phyloP scores from a whole-genome alignment of 345 rosid genomes.

The Salix udensis region DNA sequence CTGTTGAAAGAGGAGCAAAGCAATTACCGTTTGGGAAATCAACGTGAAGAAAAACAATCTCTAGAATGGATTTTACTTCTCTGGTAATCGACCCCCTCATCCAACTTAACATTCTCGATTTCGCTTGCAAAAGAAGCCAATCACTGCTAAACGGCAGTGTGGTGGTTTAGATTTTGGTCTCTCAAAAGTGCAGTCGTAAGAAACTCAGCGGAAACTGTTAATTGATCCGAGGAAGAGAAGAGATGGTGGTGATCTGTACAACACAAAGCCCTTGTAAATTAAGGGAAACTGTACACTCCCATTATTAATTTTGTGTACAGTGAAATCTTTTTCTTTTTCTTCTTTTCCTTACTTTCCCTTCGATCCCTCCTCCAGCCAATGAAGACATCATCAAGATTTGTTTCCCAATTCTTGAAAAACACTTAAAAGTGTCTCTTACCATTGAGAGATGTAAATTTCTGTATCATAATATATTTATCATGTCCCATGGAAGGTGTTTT shows the following conservation, averaged over 20 bases:
- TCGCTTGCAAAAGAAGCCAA: background rate
- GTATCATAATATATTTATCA: background rate
- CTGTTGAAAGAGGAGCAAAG: slow-evolving; percentile 60
- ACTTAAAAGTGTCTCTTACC: background rate
- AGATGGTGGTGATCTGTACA: background rate
- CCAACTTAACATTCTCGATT: background rate
- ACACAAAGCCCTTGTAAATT: slow-evolving; percentile 20
- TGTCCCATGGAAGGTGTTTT: background rate
- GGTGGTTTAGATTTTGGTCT: slow-evolving; percentile 1
- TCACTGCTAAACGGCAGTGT: background rate
- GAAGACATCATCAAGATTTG: background rate
- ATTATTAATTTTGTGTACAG: slow-evolving; percentile 46
- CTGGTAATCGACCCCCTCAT: background rate
- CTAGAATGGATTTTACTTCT: slow-evolving; percentile 9
- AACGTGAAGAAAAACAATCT: slow-evolving; percentile 3
- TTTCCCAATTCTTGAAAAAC: background rate
- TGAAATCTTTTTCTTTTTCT: background rate
- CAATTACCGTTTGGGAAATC: slow-evolving; percentile 56
- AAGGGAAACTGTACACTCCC: slow-evolving; percentile 25
- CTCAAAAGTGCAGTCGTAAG: background rate
- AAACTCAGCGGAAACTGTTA: slow-evolving; percentile 20
- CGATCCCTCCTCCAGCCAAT: background rate
- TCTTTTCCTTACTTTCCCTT: background rate
- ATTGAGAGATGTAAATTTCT: background rate
- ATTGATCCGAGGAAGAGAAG: slow-evolving; percentile 18